These are phyloP conservation scores for Cladophialophora chaetospira DNA, from an alignment of 2,329 filamentous ascomycete species.

Conservation along the genomic window DNA sequence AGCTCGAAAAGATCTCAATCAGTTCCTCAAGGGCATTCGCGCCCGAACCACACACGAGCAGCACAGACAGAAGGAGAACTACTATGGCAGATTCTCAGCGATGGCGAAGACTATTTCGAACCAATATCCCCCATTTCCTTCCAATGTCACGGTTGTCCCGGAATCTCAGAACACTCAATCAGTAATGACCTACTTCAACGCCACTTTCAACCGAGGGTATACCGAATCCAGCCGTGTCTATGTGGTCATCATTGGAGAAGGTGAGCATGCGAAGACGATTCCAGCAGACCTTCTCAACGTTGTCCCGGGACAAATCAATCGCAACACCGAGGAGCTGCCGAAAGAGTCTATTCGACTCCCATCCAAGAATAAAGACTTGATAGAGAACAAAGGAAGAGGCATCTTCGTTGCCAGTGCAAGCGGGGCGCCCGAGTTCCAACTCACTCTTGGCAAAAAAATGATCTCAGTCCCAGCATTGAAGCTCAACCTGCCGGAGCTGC, in stretches of 20 bases:
- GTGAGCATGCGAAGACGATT: not conserved
- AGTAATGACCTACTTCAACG: not conserved
- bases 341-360: not conserved
- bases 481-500: too few species aligned
- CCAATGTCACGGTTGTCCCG: not conserved
- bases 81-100: not conserved
- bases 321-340: not conserved
- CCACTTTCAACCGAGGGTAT: not conserved
- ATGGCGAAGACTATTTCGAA: not conserved
- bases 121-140: not conserved
- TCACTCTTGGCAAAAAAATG: too few species aligned
- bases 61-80: not conserved
- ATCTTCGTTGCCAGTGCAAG: conserved; percentile 9
- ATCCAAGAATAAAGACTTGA: conserved; percentile 3
- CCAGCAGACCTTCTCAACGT: conserved; percentile 11
- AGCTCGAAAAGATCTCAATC: not conserved
- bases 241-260: conserved; percentile 7
- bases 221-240: not conserved
- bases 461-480: too few species aligned
- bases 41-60: conserved; percentile 11
- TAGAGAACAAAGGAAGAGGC: not conserved
- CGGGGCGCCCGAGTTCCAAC: too few species aligned
- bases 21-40: conserved; percentile 13
- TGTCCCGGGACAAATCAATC: conserved; percentile 21
- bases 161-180: not conserved